phyloP scores from a whole-genome alignment of 2,329 filamentous ascomycete species.

The Penicillium sp. region DNA sequence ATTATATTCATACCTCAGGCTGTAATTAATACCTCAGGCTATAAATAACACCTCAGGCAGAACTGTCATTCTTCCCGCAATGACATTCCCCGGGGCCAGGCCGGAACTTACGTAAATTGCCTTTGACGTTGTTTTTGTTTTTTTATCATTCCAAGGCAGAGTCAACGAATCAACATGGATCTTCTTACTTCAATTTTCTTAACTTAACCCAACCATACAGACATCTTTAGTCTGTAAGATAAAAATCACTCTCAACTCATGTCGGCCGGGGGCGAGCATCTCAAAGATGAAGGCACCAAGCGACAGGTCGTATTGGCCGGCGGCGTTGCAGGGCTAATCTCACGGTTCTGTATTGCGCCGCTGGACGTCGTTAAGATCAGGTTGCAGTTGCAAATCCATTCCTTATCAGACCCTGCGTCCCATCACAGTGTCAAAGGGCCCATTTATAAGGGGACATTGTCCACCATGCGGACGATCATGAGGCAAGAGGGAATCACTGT shows the following conservation, averaged over 20 bases:
- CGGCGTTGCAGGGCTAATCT: constrained; percentile 77
- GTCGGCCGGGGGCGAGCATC: constrained; percentile 61
- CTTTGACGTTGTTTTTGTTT: constrained; percentile 5
- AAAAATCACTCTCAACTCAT: constrained; percentile 51
- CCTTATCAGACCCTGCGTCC: constrained; percentile 70
- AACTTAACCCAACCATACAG: not conserved
- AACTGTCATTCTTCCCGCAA: not conserved
- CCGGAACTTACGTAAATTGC: constrained; percentile 21
- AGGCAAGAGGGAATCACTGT: constrained; percentile 75
- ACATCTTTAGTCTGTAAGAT: constrained; percentile 16
- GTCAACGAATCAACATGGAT: constrained; percentile 5
- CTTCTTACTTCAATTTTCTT: not conserved
- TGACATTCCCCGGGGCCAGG: not conserved
- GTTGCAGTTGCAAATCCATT: constrained; percentile 87
- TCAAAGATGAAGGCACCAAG: constrained; percentile 72
- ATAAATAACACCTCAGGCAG: not conserved
- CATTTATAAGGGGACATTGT: constrained; percentile 69
- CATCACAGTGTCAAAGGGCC: constrained; percentile 50
- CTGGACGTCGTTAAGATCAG: constrained; percentile 98
- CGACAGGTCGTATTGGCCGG: constrained; percentile 66
- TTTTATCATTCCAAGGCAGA: constrained; percentile 18
- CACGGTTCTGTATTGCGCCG: constrained; percentile 91
- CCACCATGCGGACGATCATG: constrained; percentile 74
- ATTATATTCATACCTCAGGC: not conserved
- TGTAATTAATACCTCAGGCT: no score